Base-by-base conservation (phyloP, 768 basidiomycete genomes). In the Hypholoma sublateritium region DNA sequence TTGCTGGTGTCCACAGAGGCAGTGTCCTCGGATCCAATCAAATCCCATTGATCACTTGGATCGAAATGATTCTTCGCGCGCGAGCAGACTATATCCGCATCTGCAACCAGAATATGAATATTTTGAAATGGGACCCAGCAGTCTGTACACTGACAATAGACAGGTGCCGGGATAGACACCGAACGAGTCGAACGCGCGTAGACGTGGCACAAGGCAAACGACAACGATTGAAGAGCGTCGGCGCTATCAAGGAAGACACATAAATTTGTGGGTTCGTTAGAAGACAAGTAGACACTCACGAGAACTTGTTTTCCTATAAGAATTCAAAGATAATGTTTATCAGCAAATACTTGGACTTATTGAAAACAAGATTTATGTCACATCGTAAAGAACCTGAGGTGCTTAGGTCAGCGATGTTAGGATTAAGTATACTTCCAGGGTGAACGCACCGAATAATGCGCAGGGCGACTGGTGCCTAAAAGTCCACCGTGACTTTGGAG, bases 121-220 rank as follows among this genome's bases (percentile, higher is more conserved):
- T 12, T 39, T 41, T n/a, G 19, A 34, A 37, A 8, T 5, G 36
- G 42, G 11, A 42, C 22, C 16, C 11, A 7, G 7, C 17, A 34
- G 17, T 11, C 7, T 14, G 35, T 35, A 45, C 7, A 25, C 87
- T 68, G 62, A 91, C 89, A 91, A 62, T 91, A 91, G 0, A 91
- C 89, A 0, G 90, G 90, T 0, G 89, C 90, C 0, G 90, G 90
- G 49, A 91, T 91, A 0, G 90, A 91, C 1, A 91, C 90, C 0
- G 89, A 88, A 21, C 90, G 84, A 3, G 89, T 91, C 9, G 89
- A 84, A 2, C 90, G 81, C 1, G 90, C 88, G 60, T 91, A 77
- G 16, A 78, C 74, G 58, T 78, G 77, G 49, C 76, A 78, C 4
- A 78, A 55, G 28, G 89, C 86, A 51, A 88, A 93, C 0, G 90